phyloP scores from a whole-genome alignment of 768 basidiomycete genomes.

The Gyrodon lividus region DNA sequence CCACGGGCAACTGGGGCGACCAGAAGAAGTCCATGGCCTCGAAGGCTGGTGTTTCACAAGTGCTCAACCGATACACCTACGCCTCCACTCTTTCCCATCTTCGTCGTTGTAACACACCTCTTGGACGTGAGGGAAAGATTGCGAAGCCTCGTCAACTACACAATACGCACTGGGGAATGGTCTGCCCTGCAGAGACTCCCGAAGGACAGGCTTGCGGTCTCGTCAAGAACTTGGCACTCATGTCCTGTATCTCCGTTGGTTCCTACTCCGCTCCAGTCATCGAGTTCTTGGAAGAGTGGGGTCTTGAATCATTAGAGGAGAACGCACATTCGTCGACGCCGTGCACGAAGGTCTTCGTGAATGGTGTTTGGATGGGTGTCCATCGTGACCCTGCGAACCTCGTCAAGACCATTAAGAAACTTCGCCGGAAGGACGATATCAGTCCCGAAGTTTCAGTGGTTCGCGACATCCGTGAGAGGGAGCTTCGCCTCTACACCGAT shows the following conservation, averaged over 20 bases:
- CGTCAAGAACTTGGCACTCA: conserved; percentile 96
- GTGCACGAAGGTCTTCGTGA: conserved; percentile 96
- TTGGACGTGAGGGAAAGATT: conserved; percentile 98
- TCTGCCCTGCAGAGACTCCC: conserved; percentile 98
- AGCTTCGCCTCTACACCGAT: conserved; percentile 92
- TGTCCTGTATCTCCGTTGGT: conserved; percentile 98
- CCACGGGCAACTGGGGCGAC: conserved; percentile 99
- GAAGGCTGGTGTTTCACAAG: conserved; percentile 98
- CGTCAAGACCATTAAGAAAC: conserved; percentile 88
- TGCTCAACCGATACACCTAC: conserved; percentile 97
- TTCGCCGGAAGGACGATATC: conserved; percentile 93
- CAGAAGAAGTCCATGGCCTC: conserved; percentile 98
- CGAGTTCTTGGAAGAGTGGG: conserved; percentile 99
- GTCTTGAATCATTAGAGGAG: conserved; percentile 91
- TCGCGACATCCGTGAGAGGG: conserved; percentile 94
- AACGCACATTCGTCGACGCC: conserved; percentile 82
- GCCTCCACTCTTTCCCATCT: conserved; percentile 97
- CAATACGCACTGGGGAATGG: conserved; percentile 99
- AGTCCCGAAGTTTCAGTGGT: conserved; percentile 96
- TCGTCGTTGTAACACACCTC: conserved; percentile 96
- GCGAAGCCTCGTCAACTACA: conserved; percentile 99
- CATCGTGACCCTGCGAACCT: conserved; percentile 93
- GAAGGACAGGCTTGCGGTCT: conserved; percentile 99
- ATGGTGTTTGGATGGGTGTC: conserved; percentile 99
- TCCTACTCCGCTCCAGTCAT: conserved; percentile 94